Evolutionary conservation across 2,329 filamentous ascomycete genomes (phyloP), one percentile per base, ranked within the genome.

Genomic region (Cladophialophora psammophila): DNA sequence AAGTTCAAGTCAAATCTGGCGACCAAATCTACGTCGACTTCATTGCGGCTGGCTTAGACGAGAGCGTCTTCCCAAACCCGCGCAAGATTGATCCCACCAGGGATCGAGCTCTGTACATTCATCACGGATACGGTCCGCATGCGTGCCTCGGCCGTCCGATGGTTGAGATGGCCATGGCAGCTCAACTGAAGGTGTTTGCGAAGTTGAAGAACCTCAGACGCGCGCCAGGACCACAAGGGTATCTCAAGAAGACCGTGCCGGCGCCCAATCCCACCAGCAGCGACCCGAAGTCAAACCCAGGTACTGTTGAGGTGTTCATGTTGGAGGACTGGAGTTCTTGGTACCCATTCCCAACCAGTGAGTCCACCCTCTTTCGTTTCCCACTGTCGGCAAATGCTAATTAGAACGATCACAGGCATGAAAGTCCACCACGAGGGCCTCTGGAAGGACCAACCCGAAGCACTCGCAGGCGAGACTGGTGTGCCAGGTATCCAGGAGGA

Each of bases 61-160:
- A 76, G 52, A 71, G 70, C 32, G 76, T 74, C 55, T 81, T 80
- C 69, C 75, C 76, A 4, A 76, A 81, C 48, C 78, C 79, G 10
- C 73, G 77, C 20, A 74, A 76, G 62, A 84, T 86, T 68, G 77
- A 81, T 45, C 76, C 82, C 1, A 76, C 78, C 31, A 80, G 84
- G 63, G 76, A 80, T 65, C 72, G 71, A 3, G 76, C 76, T 3
- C 72, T 77, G 1, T 80, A 85, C 35, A 78, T 80, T 1, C 76
- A 82, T 20, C 84, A 80, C 66, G 81, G 81, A 70, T 80, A 79
- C 61, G 82, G 82, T 0, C 78, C 81, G 36, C 83, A 86, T 72
- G 78, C 81, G 34, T 85, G 83, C 64, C 35, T 84, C 1, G 80
- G 78, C 45, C 76, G 78, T 40, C 77, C 83, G 3, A 70, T 84